Base-by-base conservation (phyloP, 495 filamentous ascomycete species). In the Penicillium robsamsonii region DNA sequence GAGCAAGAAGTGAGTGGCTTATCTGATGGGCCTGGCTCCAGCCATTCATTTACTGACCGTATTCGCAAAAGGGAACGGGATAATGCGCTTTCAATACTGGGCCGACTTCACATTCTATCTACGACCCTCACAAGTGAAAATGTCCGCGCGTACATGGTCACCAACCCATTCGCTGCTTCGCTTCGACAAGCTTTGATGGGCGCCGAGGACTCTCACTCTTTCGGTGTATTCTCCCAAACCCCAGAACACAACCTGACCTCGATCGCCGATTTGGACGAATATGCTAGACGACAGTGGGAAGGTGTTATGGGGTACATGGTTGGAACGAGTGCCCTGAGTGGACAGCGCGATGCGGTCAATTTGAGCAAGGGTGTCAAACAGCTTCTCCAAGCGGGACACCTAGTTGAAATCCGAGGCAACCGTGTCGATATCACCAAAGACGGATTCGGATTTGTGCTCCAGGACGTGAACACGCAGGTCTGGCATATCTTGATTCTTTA, bases 281-380 rank as follows among this genome's bases (percentile, higher is more conserved):
- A 92, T 72, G 93, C 92, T 13, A 80, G 87, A 46, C 81, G 79
- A 57, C 93, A 96, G 65, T 98, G 95, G 90, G 95, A 98, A 69
- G 87, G 90, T 8, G 95, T 98, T 10, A 73, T 97, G 31, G 92
- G 96, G 68, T 98, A 93, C 67, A 92, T 98, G 72, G 94, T 98
- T 30, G 86, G 87, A 46, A 86, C 80, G 35, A 81, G 81, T 52
- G 83, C 79, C 66, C 80, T 70, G 64, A 80, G 40, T 53, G 80
- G 58, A 62, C 71, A 71, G 54, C 73, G 68, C n/a, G 72, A 74
- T 12, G 22, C 20, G 18, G 73, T 74, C 18, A 76, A 80, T 8
- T 85, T 94, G 50, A 91, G 89, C 61, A 78, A 82, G 42, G 89
- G 88, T 7, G 93, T 97, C 8, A 94, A 91, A 67, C 79, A 87